phyloP scores from a whole-genome alignment of 176 grass and related monocot species.

The Rhipidocladum racemiflorum region DNA sequence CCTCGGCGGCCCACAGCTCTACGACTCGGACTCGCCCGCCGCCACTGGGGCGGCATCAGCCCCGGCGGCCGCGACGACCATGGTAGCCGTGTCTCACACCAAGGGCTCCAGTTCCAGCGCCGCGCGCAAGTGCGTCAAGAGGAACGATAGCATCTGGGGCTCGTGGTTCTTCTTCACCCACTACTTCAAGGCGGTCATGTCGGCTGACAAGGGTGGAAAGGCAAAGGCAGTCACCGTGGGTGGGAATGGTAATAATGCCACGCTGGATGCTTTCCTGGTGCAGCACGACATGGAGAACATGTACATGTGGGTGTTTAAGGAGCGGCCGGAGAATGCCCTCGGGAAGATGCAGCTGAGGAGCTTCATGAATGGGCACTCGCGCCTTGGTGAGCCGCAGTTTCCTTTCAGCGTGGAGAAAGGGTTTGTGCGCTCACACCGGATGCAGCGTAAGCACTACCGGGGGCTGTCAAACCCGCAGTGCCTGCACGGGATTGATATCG shows the following conservation, averaged over 20 bases:
- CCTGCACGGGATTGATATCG: constrained; percentile 80
- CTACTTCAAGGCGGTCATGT: constrained; percentile 84
- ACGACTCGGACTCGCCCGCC: constrained; percentile 52
- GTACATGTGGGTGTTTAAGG: constrained; percentile 98
- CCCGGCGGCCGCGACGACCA: not conserved
- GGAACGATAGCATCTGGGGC: constrained; percentile 90
- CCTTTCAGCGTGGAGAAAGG: constrained; percentile 87
- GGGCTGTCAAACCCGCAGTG: constrained; percentile 90
- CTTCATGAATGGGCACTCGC: constrained; percentile 94
- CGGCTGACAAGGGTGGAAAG: constrained; percentile 60
- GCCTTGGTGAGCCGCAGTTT: constrained; percentile 85
- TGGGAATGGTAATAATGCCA: constrained; percentile 52
- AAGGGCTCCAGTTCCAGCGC: constrained; percentile 51
- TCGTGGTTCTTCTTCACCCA: constrained; percentile 99
- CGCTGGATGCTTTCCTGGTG: constrained; percentile 83
- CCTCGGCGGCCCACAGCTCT: constrained; percentile 63
- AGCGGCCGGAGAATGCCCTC: constrained; percentile 82
- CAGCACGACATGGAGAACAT: constrained; percentile 99
- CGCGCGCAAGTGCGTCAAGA: constrained; percentile 75
- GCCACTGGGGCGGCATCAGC: constrained; percentile 10
- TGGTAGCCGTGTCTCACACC: constrained; percentile 38
- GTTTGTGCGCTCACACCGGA: constrained; percentile 81
- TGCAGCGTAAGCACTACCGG: constrained; percentile 96
- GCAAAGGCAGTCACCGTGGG: constrained; percentile 25
- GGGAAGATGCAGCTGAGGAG: constrained; percentile 97